A percentile compares a stretch with the other conserved stretches of the same genome.
Evolutionary conservation across 805 yeast species (phyloP).

Genomic region (Candida silvatica): DNA sequence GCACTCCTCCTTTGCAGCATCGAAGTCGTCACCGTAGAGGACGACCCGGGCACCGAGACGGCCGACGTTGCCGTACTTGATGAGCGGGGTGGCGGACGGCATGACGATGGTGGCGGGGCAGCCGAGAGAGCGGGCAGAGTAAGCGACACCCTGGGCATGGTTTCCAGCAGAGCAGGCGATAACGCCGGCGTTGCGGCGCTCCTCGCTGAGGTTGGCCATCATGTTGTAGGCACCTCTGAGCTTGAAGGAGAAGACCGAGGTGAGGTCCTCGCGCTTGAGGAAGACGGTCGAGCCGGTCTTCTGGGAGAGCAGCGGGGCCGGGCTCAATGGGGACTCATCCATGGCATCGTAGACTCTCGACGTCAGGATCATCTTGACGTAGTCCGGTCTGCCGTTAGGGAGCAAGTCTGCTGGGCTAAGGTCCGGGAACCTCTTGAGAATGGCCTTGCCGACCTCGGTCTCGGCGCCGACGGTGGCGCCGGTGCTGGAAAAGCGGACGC

Average conservation of each 20-base stretch:
- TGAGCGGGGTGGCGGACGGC: conserved; percentile 97
- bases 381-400: conserved; percentile 76
- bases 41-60: conserved; percentile 94
- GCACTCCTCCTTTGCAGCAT: conserved; percentile 91
- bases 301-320: conserved; percentile 67
- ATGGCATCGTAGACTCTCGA: conserved; percentile 94
- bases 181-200: conserved; percentile 70
- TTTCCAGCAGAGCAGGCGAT: conserved; percentile 98
- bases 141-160: conserved; percentile 99
- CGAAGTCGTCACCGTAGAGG: conserved; percentile 88
- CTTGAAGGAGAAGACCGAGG: conserved; percentile 94
- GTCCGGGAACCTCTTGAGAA: conserved; percentile 33
- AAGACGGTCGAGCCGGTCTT: conserved; percentile 68
- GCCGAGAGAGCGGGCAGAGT: conserved; percentile 71
- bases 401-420: conserved; percentile 41
- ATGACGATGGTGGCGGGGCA: conserved; percentile 95
- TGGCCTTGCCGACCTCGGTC: neutral
- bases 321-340: conserved; percentile 77
- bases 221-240: conserved; percentile 96
- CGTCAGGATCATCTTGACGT: conserved; percentile 80
- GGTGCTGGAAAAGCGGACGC: too few relatives aligned
- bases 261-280: conserved; percentile 84
- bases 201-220: conserved; percentile 79
- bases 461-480: conserved; percentile 2
- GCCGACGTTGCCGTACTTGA: conserved; percentile 85